Conservation (phyloP, 306 rosid species). For the Inga oerstediana region DNA sequence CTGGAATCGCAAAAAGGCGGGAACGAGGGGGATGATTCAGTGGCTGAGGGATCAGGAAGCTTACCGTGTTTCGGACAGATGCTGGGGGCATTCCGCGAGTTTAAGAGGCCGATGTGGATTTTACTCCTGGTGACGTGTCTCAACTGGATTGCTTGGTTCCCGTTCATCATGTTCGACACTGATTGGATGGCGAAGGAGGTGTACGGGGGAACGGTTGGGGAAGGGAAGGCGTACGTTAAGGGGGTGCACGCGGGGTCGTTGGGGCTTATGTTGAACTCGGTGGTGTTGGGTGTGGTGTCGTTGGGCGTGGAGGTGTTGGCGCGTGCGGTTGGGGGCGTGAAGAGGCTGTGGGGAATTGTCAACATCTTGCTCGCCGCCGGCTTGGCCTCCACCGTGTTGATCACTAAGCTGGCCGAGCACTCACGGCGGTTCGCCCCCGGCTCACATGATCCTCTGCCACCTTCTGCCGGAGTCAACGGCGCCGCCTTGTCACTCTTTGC, state of each 20-base stretch:
- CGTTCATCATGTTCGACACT: neutral
- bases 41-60: constrained; percentile 30
- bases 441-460: constrained; percentile 6
- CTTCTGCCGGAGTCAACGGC: constrained; percentile 45
- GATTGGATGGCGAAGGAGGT: constrained; percentile 13
- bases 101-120: constrained; percentile 14
- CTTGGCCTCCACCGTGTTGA: constrained; percentile 50
- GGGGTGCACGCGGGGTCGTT: constrained; percentile 2
- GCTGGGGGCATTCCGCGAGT: neutral
- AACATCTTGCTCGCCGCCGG: neutral
- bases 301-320: neutral
- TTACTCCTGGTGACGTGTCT: neutral
- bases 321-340: constrained; percentile 4
- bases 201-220: neutral
- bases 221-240: neutral
- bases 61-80: neutral
- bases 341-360: neutral
- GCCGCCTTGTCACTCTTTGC: constrained; percentile 79
- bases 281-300: neutral
- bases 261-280: constrained; percentile 5
- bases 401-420: constrained; percentile 66
- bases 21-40: constrained; percentile 10
- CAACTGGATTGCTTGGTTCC: constrained; percentile 8
- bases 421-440: constrained; percentile 21
- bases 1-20: neutral